Conservation (phyloP, 305 asterid genomes). For the Coffea humblotiana region DNA sequence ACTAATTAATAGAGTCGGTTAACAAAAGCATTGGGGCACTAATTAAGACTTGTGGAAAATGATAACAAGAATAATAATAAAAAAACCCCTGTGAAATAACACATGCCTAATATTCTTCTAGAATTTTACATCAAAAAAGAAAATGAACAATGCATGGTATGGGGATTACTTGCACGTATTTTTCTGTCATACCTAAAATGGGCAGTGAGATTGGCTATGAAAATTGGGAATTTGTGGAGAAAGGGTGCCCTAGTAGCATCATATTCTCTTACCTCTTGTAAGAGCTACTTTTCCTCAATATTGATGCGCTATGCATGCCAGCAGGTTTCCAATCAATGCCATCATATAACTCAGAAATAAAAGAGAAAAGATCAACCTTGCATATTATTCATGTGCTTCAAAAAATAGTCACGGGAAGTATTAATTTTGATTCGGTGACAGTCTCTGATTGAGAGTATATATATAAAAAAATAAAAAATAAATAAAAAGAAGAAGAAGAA, state of each 20-base stretch:
- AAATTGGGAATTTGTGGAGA: too few species aligned
- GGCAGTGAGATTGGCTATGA: background rate
- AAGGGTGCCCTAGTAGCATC: too few species aligned
- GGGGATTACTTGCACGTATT: background rate
- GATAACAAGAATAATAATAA: background rate
- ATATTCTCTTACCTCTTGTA: too few species aligned
- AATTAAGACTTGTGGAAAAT: background rate
- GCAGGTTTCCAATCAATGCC: background rate
- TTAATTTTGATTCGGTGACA: too few species aligned
- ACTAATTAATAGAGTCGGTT: background rate
- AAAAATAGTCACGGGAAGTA: too few species aligned
- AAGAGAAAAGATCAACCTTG: too few species aligned
- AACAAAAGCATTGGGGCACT: background rate
- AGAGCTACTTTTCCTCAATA: too few species aligned
- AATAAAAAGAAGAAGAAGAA: too few species aligned
- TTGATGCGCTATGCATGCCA: too few species aligned
- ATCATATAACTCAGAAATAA: background rate
- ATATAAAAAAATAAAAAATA: too few species aligned
- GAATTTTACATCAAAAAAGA: background rate
- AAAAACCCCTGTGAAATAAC: background rate
- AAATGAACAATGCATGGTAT: background rate
- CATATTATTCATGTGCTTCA: background rate
- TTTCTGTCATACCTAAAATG: background rate
- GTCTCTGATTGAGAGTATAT: too few species aligned
- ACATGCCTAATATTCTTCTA: background rate